phyloP scores from a whole-genome alignment of 2,329 filamentous ascomycete species.

The Juglanconis juglandina region DNA sequence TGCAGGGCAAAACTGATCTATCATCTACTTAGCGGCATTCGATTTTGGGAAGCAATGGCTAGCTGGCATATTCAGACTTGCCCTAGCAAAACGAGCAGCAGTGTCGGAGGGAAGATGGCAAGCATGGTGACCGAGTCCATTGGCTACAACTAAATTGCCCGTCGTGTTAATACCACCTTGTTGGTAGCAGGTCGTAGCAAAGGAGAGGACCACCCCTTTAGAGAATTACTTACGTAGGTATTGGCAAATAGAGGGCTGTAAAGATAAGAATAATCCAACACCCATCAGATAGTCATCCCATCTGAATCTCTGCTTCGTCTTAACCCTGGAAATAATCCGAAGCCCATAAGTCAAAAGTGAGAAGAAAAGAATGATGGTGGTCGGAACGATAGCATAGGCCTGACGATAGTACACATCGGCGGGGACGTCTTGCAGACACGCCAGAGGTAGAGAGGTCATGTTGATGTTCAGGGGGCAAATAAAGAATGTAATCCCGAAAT shows the following conservation, averaged over 20 bases:
- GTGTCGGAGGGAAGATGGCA: slow-evolving; percentile 7
- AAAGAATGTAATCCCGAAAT: too few relatives aligned
- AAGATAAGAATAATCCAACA: slow-evolving; percentile 4
- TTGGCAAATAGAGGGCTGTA: slow-evolving; percentile 15
- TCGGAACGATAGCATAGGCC: slow-evolving; percentile 10
- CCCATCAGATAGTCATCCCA: slow-evolving; percentile 17
- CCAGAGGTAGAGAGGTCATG: not conserved
- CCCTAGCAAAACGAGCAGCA: slow-evolving; percentile 2
- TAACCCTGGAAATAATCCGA: slow-evolving; percentile 4
- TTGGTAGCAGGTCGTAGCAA: not conserved
- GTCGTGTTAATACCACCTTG: not conserved
- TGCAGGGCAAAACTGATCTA: slow-evolving; percentile 20
- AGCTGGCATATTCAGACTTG: not conserved
- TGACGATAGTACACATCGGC: slow-evolving; percentile 1
- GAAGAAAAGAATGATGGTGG: slow-evolving; percentile 11
- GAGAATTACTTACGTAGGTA: slow-evolving; percentile 10
- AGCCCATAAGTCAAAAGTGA: slow-evolving; percentile 10
- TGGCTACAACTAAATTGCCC: not conserved
- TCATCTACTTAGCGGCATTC: too few relatives aligned
- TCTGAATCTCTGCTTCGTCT: slow-evolving; percentile 5
- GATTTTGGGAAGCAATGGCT: too few relatives aligned
- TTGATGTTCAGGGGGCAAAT: not conserved
- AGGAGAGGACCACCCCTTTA: not conserved
- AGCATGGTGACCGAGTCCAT: slow-evolving; percentile 14
- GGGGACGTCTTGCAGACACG: slow-evolving; percentile 5